phyloP scores from a whole-genome alignment of 306 rosid genomes.

The Trichosanthes truncata region DNA sequence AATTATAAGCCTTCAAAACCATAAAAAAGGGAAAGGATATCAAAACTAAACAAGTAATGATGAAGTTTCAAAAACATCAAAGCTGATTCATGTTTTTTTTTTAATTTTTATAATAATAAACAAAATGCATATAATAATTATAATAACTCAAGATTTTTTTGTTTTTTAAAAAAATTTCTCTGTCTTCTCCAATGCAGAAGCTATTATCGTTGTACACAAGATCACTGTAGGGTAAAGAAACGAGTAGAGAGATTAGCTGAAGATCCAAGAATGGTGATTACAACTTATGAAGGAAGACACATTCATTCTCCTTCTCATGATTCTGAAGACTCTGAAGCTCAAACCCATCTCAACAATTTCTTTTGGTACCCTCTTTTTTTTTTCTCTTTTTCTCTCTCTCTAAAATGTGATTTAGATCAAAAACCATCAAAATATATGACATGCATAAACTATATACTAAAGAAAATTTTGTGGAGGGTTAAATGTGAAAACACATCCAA shows the following conservation, averaged over 20 bases:
- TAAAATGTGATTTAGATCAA: not conserved
- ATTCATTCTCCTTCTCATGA: slow-evolving; percentile 79
- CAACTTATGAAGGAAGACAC: slow-evolving; percentile 95
- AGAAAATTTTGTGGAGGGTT: no score
- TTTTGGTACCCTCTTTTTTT: slow-evolving; percentile 40
- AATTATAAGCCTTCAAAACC: slow-evolving; percentile 6
- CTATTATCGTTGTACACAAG: slow-evolving; percentile 91
- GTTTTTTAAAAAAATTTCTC: no score
- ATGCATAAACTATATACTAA: no score
- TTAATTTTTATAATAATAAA: not conserved
- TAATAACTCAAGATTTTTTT: not conserved
- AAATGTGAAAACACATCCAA: not conserved
- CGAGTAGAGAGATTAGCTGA: slow-evolving; percentile 83
- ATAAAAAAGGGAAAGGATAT: slow-evolving; percentile 3
- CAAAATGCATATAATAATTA: not conserved
- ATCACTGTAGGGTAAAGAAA: slow-evolving; percentile 86
- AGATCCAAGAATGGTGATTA: slow-evolving; percentile 99
- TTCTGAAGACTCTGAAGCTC: slow-evolving; percentile 53
- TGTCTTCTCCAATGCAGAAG: slow-evolving; percentile 33
- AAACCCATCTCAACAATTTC: slow-evolving; percentile 55
- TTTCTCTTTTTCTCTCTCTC: not conserved
- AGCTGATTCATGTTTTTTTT: not conserved
- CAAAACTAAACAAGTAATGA: slow-evolving; percentile 6
- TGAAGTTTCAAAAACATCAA: not conserved
- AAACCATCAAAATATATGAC: not conserved